Conservation (phyloP, 2,329 filamentous ascomycete genomes). For the Beauveria scarabaeidicola region DNA sequence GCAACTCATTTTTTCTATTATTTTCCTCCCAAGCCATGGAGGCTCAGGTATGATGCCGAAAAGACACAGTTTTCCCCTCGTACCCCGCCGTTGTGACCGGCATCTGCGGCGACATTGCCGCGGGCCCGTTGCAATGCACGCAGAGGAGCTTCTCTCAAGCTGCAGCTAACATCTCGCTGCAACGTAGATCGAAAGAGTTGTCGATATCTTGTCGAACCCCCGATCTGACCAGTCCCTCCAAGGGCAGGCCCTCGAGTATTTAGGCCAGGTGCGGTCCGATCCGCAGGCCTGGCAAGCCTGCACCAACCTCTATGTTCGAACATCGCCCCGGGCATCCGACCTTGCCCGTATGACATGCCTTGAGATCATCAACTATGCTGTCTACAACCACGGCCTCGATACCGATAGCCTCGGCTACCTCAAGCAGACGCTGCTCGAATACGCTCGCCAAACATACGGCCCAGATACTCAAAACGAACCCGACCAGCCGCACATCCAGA, state of each 20-base stretch:
- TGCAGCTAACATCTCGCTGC: conserved; percentile 13
- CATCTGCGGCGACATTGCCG: conserved; percentile 12
- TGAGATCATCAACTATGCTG: conserved; percentile 88
- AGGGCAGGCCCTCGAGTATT: conserved; percentile 72
- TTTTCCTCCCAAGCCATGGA: conserved; percentile 31
- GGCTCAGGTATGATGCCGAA: conserved; percentile 33
- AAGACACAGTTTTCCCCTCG: conserved; percentile 7
- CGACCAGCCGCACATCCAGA: conserved; percentile 75
- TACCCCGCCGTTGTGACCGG: conserved; percentile 4
- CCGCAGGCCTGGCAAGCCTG: conserved; percentile 86
- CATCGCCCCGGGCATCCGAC: conserved; percentile 61
- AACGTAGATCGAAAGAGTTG: conserved; percentile 81
- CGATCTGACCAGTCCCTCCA: conserved; percentile 67
- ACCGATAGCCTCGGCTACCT: conserved; percentile 63
- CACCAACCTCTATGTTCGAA: conserved; percentile 73
- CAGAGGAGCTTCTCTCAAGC: not conserved
- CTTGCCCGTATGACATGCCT: conserved; percentile 82
- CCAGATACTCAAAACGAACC: conserved; percentile 46
- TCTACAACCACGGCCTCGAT: conserved; percentile 72
- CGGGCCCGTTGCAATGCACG: conserved; percentile 14
- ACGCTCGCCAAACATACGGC: conserved; percentile 69
- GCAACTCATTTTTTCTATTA: conserved; percentile 13
- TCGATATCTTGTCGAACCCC: conserved; percentile 86
- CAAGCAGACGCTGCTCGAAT: conserved; percentile 72
- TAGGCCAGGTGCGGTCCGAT: conserved; percentile 70